Percentiles rank a stretch among this genome's conserved stretches.
Conservation (phyloP, 2,329 filamentous ascomycete species). For the Fusarium praegraminearum region DNA sequence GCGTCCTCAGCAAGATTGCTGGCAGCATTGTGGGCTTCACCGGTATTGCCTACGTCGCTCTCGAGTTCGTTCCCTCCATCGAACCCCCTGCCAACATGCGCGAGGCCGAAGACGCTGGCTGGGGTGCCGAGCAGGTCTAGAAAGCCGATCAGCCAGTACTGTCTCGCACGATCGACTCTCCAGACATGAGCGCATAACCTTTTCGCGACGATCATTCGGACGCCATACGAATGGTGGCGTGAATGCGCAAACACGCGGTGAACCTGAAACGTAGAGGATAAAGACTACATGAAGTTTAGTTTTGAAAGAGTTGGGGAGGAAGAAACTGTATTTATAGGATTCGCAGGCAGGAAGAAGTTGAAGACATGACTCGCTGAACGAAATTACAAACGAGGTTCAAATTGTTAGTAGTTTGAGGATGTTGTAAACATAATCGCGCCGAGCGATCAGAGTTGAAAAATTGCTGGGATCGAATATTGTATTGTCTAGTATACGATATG, state of each 20-base stretch:
- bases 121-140: constrained; percentile 83
- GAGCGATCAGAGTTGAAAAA: neutral
- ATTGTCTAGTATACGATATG: constrained; percentile 23
- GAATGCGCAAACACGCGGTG: constrained; percentile 30
- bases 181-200: constrained; percentile 20
- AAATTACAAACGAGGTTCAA: constrained; percentile 27
- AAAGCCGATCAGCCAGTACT: constrained; percentile 10
- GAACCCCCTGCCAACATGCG: constrained; percentile 86
- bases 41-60: constrained; percentile 80
- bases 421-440: constrained; percentile 26
- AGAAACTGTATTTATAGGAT: constrained; percentile 22
- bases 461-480: constrained; percentile 15
- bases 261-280: constrained; percentile 17
- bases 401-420: constrained; percentile 21
- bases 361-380: constrained; percentile 15
- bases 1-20: constrained; percentile 77
- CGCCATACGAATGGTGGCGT: constrained; percentile 13
- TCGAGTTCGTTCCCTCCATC: constrained; percentile 83
- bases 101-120: constrained; percentile 75
- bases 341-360: constrained; percentile 35
- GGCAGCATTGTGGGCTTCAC: constrained; percentile 82
- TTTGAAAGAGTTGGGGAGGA: constrained; percentile 20
- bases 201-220: constrained; percentile 18
- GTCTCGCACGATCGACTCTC: constrained; percentile 5
- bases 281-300: neutral